Percentiles rank a stretch among this genome's conserved stretches.
Conservation (phyloP, 2,329 filamentous ascomycete species). For the Mycosphaerelloides madeirae region DNA sequence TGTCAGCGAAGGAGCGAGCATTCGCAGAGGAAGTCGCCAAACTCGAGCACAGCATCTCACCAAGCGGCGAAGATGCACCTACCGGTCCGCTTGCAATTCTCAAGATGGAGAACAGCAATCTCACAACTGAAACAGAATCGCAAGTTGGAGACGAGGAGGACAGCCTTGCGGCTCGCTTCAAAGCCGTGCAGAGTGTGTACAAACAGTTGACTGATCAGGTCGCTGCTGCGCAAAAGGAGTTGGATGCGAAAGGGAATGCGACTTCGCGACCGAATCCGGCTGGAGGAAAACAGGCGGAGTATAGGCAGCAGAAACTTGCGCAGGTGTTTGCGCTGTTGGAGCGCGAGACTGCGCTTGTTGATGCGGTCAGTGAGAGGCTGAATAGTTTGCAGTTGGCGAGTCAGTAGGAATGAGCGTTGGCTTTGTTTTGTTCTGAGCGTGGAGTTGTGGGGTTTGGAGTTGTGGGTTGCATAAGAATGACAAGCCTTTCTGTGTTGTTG, state of each 20-base stretch:
- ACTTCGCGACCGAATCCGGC: conserved; percentile 40
- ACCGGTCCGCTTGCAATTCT: conserved; percentile 29
- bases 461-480: too few species aligned
- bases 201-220: conserved; percentile 26
- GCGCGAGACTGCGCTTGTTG: conserved; percentile 63
- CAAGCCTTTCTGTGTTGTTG: too few species aligned
- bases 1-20: conserved; percentile 59
- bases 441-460: neutral
- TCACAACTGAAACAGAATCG: conserved; percentile 14
- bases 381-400: conserved; percentile 45
- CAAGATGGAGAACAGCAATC: conserved; percentile 21
- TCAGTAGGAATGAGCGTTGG: neutral
- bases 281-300: conserved; percentile 45
- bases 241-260: conserved; percentile 27
- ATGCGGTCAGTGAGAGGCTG: conserved; percentile 60
- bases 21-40: conserved; percentile 55
- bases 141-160: conserved; percentile 8
- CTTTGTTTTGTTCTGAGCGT: neutral
- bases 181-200: conserved; percentile 25
- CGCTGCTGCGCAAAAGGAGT: conserved; percentile 26
- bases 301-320: conserved; percentile 59
- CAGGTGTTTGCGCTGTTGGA: conserved; percentile 61
- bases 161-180: conserved; percentile 19
- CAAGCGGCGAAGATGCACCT: conserved; percentile 24
- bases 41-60: conserved; percentile 33